These are phyloP conservation scores for Coelastrella sp. DNA, from an alignment of 139 green algal species.

Conservation along the genomic window DNA sequence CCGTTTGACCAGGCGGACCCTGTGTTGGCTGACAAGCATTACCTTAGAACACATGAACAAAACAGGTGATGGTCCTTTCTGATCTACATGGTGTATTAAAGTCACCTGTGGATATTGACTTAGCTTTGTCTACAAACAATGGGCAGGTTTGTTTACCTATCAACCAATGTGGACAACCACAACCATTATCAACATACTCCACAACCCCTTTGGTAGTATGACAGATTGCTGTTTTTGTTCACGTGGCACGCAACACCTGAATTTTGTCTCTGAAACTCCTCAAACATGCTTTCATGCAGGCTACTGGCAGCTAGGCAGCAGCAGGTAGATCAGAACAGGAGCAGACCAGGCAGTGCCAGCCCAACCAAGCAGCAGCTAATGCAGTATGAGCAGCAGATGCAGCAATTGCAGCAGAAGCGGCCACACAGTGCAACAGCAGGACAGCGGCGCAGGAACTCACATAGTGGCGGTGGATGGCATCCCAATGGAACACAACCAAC, in stretches of 20 bases:
- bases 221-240: too few species aligned
- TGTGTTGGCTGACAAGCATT: slow-evolving; percentile 48
- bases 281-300: background rate
- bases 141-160: too few species aligned
- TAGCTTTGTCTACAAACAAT: too few species aligned
- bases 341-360: background rate
- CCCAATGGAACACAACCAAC: background rate
- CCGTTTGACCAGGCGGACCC: slow-evolving; percentile 52
- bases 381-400: background rate
- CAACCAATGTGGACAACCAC: too few species aligned
- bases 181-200: too few species aligned
- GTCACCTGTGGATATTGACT: background rate
- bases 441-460: background rate
- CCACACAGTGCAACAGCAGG: background rate
- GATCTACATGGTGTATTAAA: background rate
- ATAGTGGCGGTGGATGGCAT: background rate
- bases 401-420: background rate
- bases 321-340: background rate
- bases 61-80: background rate
- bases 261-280: too few species aligned
- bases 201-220: too few species aligned
- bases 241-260: too few species aligned
- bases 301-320: background rate
- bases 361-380: background rate
- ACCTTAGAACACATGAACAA: slow-evolving; percentile 47